Evolutionary conservation across 2,329 filamentous ascomycete genomes (phyloP).

Genomic region (Thielaviopsis cerberus): DNA sequence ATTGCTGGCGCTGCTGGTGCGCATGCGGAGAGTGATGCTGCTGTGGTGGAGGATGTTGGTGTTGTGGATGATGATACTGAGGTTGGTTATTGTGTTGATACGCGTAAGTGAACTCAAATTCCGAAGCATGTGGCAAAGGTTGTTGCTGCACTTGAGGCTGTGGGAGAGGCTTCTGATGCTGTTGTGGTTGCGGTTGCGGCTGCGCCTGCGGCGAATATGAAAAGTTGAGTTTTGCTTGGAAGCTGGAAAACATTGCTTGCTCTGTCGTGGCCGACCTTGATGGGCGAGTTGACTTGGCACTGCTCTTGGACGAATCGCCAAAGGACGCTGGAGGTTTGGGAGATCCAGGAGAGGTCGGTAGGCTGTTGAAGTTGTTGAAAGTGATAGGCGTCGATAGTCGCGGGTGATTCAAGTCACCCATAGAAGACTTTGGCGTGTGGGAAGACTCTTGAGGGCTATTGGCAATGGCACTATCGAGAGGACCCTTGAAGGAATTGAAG

Average conservation of each 20-base stretch:
- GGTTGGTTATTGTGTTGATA: background rate
- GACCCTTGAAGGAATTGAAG: slow-evolving; percentile 4
- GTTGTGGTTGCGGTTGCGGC: background rate
- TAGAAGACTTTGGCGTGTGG: background rate
- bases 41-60: background rate
- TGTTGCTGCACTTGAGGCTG: background rate
- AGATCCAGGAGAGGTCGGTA: slow-evolving; percentile 3
- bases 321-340: background rate
- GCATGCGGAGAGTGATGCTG: background rate
- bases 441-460: background rate
- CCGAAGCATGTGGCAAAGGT: background rate
- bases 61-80: background rate
- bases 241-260: slow-evolving; percentile 6
- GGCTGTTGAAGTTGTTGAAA: background rate
- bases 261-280: background rate
- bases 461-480: background rate
- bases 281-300: background rate
- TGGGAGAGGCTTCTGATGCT: background rate
- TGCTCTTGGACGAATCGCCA: slow-evolving; percentile 1
- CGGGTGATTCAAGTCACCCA: background rate
- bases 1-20: background rate
- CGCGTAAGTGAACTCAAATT: background rate
- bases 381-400: background rate
- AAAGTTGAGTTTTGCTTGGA: background rate
- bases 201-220: background rate